Conservation (phyloP, 257 asterid genomes). For the Fraxinus quadrangulata region DNA sequence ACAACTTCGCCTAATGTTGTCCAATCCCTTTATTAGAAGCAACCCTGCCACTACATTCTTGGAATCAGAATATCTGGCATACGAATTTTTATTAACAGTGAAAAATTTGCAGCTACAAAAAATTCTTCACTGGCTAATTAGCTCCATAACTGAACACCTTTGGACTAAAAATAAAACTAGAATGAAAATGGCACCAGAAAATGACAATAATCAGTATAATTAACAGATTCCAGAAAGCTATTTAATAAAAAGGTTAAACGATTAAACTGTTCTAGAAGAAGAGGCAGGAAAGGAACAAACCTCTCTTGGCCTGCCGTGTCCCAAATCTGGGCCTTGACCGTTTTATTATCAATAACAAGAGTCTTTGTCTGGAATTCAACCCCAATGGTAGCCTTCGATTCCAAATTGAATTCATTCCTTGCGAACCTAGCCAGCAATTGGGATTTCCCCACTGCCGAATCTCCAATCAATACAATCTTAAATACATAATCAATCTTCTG, state of each 20-base stretch:
- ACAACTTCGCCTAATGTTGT: not conserved
- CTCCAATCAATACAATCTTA: too few relatives aligned
- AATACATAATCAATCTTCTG: too few relatives aligned
- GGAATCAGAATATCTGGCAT: not conserved
- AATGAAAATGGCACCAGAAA: not conserved
- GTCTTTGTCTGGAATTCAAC: constrained; percentile 85
- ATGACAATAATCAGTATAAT: not conserved
- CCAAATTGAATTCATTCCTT: too few relatives aligned
- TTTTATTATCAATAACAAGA: constrained; percentile 66
- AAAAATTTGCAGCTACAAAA: not conserved
- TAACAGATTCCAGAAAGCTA: not conserved
- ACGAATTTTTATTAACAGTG: not conserved
- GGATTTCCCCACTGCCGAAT: too few relatives aligned
- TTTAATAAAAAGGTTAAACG: not conserved
- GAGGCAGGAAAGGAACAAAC: constrained; percentile 30
- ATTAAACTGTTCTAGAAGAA: not conserved
- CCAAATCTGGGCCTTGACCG: constrained; percentile 96
- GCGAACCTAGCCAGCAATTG: too few relatives aligned
- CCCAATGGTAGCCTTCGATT: too few relatives aligned
- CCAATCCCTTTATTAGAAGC: not conserved
- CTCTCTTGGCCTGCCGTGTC: constrained; percentile 98
- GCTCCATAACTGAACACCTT: not conserved
- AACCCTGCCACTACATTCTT: not conserved
- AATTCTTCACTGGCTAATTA: not conserved
- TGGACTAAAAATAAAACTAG: not conserved